A percentile compares a stretch with the other conserved stretches of the same genome.
Evolutionary conservation across 140 eudicot species (phyloP).

Genomic region (Senecio squalidus): DNA sequence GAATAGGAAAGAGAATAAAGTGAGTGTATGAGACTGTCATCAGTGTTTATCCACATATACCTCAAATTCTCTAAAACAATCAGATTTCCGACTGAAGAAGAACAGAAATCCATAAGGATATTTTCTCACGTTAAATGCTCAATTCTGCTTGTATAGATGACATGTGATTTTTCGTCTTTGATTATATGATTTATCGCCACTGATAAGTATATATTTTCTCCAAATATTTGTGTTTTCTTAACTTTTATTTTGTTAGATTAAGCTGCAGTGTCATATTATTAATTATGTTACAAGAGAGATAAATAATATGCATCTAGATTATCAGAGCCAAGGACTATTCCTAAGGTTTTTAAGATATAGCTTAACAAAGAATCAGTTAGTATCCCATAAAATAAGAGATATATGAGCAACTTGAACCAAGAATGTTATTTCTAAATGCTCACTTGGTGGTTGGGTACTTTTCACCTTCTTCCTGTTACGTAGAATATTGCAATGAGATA

Average conservation of each 20-base stretch:
- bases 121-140: conserved; percentile 6
- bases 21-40: background rate
- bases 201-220: conserved; percentile 17
- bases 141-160: conserved; percentile 20
- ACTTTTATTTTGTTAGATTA: conserved; percentile 1
- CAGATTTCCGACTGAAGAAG: background rate
- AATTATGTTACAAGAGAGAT: conserved; percentile 8
- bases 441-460: no score
- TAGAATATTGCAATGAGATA: no score
- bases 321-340: no score
- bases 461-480: no score
- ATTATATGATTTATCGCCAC: conserved; percentile 11
- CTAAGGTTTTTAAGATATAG: background rate
- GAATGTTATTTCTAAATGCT: no score
- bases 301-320: no score
- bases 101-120: background rate
- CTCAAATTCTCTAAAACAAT: conserved; percentile 5
- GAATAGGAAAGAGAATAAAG: conserved; percentile 11
- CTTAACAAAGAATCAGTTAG: conserved; percentile 11
- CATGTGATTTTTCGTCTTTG: conserved; percentile 9
- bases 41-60: background rate
- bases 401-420: background rate
- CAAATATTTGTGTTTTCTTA: conserved; percentile 1
- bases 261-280: background rate
- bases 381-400: background rate